phyloP scores from a whole-genome alignment of 495 filamentous ascomycete genomes.

The Sporormia fimetaria region DNA sequence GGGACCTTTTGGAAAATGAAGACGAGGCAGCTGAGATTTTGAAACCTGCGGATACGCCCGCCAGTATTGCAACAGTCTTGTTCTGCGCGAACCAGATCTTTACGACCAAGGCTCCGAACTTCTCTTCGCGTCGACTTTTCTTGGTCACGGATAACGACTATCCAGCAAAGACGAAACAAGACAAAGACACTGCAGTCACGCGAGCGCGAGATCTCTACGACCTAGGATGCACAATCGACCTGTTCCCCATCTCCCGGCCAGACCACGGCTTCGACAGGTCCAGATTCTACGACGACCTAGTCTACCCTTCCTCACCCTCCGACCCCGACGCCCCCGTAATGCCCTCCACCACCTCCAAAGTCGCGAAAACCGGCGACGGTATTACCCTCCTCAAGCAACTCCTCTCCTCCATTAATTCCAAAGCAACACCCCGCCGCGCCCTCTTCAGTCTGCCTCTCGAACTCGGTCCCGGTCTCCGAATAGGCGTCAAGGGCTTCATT shows the following conservation, averaged over 20 bases:
- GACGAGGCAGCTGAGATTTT: conserved; percentile 51
- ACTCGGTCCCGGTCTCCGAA: conserved; percentile 70
- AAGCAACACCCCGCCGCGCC: conserved; percentile 74
- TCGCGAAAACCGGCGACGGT: conserved; percentile 52
- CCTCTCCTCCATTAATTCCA: conserved; percentile 81
- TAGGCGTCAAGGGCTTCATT: conserved; percentile 87
- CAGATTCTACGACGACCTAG: conserved; percentile 72
- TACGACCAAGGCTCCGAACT: conserved; percentile 88
- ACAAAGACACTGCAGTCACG: conserved; percentile 65
- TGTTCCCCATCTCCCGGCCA: conserved; percentile 76
- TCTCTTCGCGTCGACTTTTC: conserved; percentile 82
- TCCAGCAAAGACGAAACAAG: conserved; percentile 58
- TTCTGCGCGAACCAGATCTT: conserved; percentile 97
- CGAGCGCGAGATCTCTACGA: conserved; percentile 94
- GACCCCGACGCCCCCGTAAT: conserved; percentile 58
- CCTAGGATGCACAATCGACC: conserved; percentile 80
- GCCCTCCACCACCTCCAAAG: conserved; percentile 31
- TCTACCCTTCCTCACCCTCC: conserved; percentile 37
- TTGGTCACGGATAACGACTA: conserved; percentile 93
- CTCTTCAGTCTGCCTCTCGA: conserved; percentile 80
- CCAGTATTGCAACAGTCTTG: conserved; percentile 79
- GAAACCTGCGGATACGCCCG: conserved; percentile 48
- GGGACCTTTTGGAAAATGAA: conserved; percentile 63
- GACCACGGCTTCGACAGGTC: conserved; percentile 67
- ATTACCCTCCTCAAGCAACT: conserved; percentile 71